A percentile compares a stretch with the other conserved stretches of the same genome.
Conservation (phyloP, 2,329 filamentous ascomycete species). For the Ceratocystis albifundus region DNA sequence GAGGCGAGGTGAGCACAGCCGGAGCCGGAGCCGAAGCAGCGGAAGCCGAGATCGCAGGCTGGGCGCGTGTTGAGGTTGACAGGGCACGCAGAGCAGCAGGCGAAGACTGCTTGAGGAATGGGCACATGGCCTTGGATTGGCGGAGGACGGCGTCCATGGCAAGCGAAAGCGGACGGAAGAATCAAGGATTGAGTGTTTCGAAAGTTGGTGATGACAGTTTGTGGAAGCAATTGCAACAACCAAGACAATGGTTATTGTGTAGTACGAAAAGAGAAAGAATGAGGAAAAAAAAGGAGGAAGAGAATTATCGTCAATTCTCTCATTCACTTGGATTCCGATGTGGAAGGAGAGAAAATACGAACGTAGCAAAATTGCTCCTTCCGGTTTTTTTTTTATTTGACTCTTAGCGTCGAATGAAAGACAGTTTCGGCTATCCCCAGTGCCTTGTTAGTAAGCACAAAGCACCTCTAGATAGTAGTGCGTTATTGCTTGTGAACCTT, state of each 20-base stretch:
- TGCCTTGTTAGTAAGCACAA: constrained; percentile 7
- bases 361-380: constrained; percentile 2
- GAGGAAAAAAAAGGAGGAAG: constrained; percentile 13
- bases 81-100: constrained; percentile 83
- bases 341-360: not conserved
- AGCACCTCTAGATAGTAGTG: not conserved
- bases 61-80: constrained; percentile 58
- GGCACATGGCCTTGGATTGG: constrained; percentile 93
- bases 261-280: not conserved
- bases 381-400: not conserved
- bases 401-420: not conserved
- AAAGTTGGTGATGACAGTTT: not conserved
- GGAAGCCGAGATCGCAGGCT: constrained; percentile 30
- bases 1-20: constrained; percentile 37
- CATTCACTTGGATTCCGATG: not conserved
- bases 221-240: constrained; percentile 2
- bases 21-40: constrained; percentile 27
- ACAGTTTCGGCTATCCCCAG: not conserved
- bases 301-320: not conserved
- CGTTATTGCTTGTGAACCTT: not conserved
- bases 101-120: constrained; percentile 90
- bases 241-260: not conserved
- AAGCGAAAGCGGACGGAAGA: constrained; percentile 2
- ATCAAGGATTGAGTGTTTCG: not conserved
- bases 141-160: constrained; percentile 86